These are phyloP conservation scores for Erythrophleum fordii DNA, from an alignment of 306 rosid genomes.

Conservation along the genomic window DNA sequence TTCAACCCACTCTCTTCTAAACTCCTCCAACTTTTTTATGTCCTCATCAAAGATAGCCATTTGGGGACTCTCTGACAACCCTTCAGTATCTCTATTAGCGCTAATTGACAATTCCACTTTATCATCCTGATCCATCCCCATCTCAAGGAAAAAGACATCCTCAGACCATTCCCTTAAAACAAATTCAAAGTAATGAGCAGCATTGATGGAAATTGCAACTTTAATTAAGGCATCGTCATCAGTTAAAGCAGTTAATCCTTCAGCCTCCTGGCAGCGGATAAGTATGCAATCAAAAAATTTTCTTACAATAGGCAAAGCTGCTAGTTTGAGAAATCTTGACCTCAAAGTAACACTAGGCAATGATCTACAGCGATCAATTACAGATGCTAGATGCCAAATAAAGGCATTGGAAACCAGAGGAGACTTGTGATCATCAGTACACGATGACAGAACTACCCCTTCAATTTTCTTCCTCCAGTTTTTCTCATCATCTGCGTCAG, in stretches of 20 bases:
- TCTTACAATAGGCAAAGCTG: conserved; percentile 64
- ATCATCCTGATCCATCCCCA: conserved; percentile 52
- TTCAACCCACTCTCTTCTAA: conserved; percentile 79
- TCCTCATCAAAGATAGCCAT: conserved; percentile 68
- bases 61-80: conserved; percentile 42
- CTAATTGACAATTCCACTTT: conserved; percentile 36
- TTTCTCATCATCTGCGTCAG: conserved; percentile 59
- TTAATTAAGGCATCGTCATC: conserved; percentile 80
- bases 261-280: conserved; percentile 96
- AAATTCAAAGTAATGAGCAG: conserved; percentile 73
- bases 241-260: conserved; percentile 88
- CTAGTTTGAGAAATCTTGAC: conserved; percentile 78
- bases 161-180: conserved; percentile 87
- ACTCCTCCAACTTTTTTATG: conserved; percentile 67
- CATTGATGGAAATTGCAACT: conserved; percentile 84
- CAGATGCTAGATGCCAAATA: conserved; percentile 64
- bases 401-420: conserved; percentile 69
- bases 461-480: conserved; percentile 79
- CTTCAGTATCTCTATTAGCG: conserved; percentile 37
- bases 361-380: conserved; percentile 76
- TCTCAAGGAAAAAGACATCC: conserved; percentile 81
- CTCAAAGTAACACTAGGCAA: conserved; percentile 65
- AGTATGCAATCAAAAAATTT: conserved; percentile 63
- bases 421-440: conserved; percentile 75
- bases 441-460: conserved; percentile 53